phyloP scores from a whole-genome alignment of 2,329 filamentous ascomycete genomes.

The Chrysosporium queenslandicum region DNA sequence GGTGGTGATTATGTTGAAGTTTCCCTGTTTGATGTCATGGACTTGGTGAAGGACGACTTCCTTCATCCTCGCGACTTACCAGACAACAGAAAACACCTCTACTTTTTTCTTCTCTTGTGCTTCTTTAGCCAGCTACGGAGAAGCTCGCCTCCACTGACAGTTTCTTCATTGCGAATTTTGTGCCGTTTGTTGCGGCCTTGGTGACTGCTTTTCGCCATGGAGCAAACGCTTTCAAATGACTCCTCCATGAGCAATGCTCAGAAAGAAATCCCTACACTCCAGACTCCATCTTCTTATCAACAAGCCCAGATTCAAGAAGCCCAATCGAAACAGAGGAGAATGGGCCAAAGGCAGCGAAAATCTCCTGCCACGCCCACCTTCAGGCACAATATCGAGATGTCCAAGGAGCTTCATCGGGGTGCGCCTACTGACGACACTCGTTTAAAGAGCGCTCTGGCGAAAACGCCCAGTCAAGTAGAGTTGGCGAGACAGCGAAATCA shows the following conservation, averaged over 20 bases:
- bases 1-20: conserved; percentile 6
- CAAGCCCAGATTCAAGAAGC: neutral
- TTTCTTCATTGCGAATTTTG: neutral
- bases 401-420: conserved; percentile 12
- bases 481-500: conserved; percentile 28
- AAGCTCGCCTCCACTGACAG: neutral
- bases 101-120: neutral
- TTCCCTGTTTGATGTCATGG: conserved; percentile 6
- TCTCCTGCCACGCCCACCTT: neutral
- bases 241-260: neutral
- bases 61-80: neutral
- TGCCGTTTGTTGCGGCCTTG: neutral
- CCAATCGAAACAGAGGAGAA: neutral
- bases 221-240: conserved; percentile 7
- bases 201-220: neutral
- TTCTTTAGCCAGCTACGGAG: neutral
- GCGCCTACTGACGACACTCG: conserved; percentile 13
- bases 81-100: neutral
- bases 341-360: neutral
- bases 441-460: conserved; percentile 9
- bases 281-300: conserved; percentile 6
- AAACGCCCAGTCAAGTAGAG: conserved; percentile 19
- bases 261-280: conserved; percentile 7
- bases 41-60: neutral
- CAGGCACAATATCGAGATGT: conserved; percentile 1